These are phyloP conservation scores for Emericellopsis atlantica DNA, from an alignment of 2,329 filamentous ascomycete species.

Conservation along the genomic window DNA sequence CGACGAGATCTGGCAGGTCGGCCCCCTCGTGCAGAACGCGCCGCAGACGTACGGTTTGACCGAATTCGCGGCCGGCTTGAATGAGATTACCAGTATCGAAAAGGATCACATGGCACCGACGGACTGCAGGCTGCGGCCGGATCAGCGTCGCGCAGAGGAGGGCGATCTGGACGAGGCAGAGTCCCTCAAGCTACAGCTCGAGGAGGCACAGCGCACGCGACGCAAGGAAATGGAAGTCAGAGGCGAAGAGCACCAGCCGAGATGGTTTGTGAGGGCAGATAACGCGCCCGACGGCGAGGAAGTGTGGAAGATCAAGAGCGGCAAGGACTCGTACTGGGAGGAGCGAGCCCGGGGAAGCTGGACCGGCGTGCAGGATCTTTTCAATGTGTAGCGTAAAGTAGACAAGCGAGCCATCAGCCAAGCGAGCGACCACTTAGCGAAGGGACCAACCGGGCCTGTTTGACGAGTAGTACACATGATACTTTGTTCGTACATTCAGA, in stretches of 20 bases:
- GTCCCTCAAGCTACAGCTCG: constrained; percentile 66
- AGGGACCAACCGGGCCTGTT: not conserved
- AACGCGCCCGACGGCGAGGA: constrained; percentile 48
- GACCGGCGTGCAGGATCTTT: constrained; percentile 42
- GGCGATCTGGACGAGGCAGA: constrained; percentile 78
- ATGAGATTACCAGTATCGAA: constrained; percentile 78
- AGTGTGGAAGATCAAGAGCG: constrained; percentile 63
- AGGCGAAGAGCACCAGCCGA: constrained; percentile 60
- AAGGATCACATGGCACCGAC: constrained; percentile 63
- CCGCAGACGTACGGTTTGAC: constrained; percentile 79
- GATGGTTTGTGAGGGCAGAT: constrained; percentile 73
- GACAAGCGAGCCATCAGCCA: not conserved
- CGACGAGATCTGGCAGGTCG: constrained; percentile 66
- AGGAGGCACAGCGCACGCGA: constrained; percentile 71
- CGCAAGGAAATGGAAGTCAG: constrained; percentile 63
- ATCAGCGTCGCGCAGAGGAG: constrained; percentile 74
- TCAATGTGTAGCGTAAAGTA: constrained; percentile 12
- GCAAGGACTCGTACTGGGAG: constrained; percentile 91
- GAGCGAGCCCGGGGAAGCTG: constrained; percentile 59
- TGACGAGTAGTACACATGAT: not conserved
- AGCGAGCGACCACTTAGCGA: not conserved
- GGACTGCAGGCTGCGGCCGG: constrained; percentile 72
- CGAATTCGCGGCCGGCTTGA: constrained; percentile 71
- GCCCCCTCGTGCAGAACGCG: constrained; percentile 66
- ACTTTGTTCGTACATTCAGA: not conserved